Percentiles rank a stretch among this genome's conserved stretches.
Evolutionary conservation across 2,329 filamentous ascomycete species (phyloP).

Genomic region (Akanthomyces lecanii): DNA sequence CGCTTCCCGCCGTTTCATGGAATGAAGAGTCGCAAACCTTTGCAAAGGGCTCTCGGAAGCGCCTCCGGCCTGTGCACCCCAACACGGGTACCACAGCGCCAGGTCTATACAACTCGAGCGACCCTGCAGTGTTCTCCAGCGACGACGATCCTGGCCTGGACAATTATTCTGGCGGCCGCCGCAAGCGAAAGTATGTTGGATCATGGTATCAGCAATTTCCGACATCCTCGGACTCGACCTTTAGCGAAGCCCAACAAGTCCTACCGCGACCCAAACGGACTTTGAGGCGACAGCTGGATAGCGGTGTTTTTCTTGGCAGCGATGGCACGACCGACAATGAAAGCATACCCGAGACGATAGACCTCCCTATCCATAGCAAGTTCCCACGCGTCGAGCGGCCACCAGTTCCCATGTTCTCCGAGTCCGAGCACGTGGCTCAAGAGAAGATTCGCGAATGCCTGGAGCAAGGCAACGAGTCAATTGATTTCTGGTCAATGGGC

Average conservation of each 20-base stretch:
- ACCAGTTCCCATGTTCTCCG: conserved; percentile 29
- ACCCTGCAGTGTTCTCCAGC: conserved; percentile 67
- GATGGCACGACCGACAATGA: conserved; percentile 49
- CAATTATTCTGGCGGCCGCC: conserved; percentile 54
- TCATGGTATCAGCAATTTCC: conserved; percentile 63
- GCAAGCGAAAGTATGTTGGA: conserved; percentile 61
- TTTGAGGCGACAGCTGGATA: conserved; percentile 59
- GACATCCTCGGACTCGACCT: conserved; percentile 46
- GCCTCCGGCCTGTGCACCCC: conserved; percentile 31
- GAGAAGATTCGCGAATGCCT: conserved; percentile 48
- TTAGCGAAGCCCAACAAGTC: conserved; percentile 33
- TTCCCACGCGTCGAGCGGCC: conserved; percentile 36
- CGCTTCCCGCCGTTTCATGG: conserved; percentile 36
- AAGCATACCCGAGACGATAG: conserved; percentile 28
- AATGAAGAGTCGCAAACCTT: conserved; percentile 37
- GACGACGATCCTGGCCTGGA: conserved; percentile 66
- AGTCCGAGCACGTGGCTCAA: conserved; percentile 42
- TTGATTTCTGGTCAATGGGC: conserved; percentile 58
- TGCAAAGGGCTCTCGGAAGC: conserved; percentile 38
- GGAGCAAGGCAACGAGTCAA: conserved; percentile 53
- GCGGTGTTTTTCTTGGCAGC: conserved; percentile 65
- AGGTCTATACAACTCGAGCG: conserved; percentile 54
- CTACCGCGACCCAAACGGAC: conserved; percentile 44
- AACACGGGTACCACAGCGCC: conserved; percentile 12
- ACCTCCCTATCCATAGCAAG: conserved; percentile 30